These are phyloP conservation scores for Ogataea pini DNA, from an alignment of 805 yeast genomes.

Conservation along the genomic window DNA sequence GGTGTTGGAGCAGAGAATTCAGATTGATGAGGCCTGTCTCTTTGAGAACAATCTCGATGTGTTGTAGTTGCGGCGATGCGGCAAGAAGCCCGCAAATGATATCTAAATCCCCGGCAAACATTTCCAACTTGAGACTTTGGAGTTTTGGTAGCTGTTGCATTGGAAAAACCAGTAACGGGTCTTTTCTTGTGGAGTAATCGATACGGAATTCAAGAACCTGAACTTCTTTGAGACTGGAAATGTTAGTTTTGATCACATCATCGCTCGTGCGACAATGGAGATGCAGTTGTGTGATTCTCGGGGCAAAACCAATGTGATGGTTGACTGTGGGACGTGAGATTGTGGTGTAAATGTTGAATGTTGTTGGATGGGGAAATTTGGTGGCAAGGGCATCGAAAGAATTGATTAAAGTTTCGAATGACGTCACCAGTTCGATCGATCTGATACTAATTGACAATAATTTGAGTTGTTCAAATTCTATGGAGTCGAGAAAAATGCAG, in stretches of 20 bases:
- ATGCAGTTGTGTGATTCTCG: conserved; percentile 4
- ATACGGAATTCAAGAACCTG: conserved; percentile 8
- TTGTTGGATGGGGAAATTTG: conserved; percentile 11
- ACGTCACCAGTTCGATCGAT: conserved; percentile 10
- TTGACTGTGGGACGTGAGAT: neutral
- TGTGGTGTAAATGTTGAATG: conserved; percentile 5
- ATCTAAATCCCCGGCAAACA: conserved; percentile 8
- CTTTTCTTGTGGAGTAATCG: conserved; percentile 10
- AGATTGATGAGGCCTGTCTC: conserved; percentile 10
- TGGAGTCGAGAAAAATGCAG: conserved; percentile 10
- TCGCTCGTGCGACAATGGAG: conserved; percentile 7
- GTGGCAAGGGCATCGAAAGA: neutral
- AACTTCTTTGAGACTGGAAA: neutral
- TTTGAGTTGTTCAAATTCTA: conserved; percentile 4
- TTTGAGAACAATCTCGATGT: conserved; percentile 3
- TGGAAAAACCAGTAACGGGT: neutral
- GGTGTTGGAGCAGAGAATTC: neutral
- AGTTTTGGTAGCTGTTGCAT: conserved; percentile 7
- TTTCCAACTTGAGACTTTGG: conserved; percentile 1
- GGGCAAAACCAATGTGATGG: neutral
- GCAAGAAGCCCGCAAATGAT: conserved; percentile 7
- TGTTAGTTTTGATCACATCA: conserved; percentile 2
- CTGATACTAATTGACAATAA: conserved; percentile 2
- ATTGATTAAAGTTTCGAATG: neutral
- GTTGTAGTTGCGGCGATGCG: conserved; percentile 1